Conservation (phyloP, 441 rosid species). For the Biscutella laevigata region DNA sequence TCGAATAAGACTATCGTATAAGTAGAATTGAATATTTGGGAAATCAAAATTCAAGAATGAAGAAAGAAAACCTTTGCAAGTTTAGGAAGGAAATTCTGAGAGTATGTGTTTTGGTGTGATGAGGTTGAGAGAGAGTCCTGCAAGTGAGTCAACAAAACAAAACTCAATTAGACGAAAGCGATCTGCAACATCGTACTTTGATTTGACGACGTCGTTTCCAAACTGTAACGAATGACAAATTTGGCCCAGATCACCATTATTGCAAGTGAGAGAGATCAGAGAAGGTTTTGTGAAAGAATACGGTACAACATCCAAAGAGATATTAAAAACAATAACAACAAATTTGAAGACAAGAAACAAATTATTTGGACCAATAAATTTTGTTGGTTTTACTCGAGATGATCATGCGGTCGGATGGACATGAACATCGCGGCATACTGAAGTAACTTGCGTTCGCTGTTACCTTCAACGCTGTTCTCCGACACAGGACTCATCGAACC, state of each 20-base stretch:
- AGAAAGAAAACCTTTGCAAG: background rate
- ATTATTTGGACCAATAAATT: background rate
- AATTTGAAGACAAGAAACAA: too few species aligned
- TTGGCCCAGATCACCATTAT: too few species aligned
- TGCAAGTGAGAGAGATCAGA: too few species aligned
- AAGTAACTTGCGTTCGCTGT: constrained; percentile 31
- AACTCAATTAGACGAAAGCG: too few species aligned
- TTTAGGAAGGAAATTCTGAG: constrained; percentile 2
- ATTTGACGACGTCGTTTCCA: too few species aligned
- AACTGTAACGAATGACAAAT: too few species aligned
- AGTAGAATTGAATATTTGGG: background rate
- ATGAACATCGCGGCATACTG: constrained; percentile 48
- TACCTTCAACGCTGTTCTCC: constrained; percentile 23
- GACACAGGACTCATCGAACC: constrained; percentile 29
- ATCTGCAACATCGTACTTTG: too few species aligned
- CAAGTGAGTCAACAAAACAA: too few species aligned
- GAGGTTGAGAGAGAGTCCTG: too few species aligned
- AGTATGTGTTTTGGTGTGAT: constrained; percentile 10
- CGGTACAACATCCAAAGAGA: too few species aligned
- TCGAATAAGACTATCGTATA: background rate
- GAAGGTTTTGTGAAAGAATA: too few species aligned
- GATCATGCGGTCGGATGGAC: constrained; percentile 58
- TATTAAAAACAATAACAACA: too few species aligned
- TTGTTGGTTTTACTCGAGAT: constrained; percentile 35
- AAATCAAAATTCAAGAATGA: background rate